Conservation (phyloP, 108 stramenopile species). For the Conticribra weissflogii region DNA sequence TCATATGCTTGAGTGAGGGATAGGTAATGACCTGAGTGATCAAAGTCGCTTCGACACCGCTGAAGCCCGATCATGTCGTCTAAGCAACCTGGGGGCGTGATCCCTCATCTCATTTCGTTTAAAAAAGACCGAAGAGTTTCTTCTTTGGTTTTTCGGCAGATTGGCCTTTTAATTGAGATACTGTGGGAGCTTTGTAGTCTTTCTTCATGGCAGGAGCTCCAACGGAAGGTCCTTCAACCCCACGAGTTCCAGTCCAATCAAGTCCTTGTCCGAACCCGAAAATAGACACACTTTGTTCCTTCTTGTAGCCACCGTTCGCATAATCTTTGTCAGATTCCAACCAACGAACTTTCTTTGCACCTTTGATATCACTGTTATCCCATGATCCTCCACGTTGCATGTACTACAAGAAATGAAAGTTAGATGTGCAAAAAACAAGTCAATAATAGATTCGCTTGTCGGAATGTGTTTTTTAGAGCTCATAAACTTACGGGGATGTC, state of each 20-base stretch:
- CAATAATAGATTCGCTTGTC: no score
- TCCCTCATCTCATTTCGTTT: no score
- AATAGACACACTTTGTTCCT: constrained; percentile 73
- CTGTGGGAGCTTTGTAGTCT: constrained; percentile 85
- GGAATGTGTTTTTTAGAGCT: no score
- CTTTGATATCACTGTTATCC: constrained; percentile 55
- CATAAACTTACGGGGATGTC: constrained; percentile 64
- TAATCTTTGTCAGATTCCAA: constrained; percentile 55
- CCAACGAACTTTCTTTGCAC: constrained; percentile 52
- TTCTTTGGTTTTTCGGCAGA: constrained; percentile 51
- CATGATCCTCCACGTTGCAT: constrained; percentile 81
- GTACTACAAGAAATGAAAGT: constrained; percentile 37
- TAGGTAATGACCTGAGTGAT: no score
- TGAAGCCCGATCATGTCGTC: no score
- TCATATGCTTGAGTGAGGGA: no score
- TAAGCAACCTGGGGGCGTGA: no score
- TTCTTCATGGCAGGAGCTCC: constrained; percentile 46
- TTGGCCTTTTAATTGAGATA: constrained; percentile 53
- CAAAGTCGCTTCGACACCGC: no score
- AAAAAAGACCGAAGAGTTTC: constrained; percentile 76
- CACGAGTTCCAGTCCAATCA: constrained; percentile 79
- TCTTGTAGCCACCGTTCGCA: constrained; percentile 80
- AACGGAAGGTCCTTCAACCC: constrained; percentile 26
- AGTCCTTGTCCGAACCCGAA: constrained; percentile 78
- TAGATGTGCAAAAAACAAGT: background rate